A percentile compares a stretch with the other conserved stretches of the same genome.
These are phyloP conservation scores for Mycena epipterygia DNA, from an alignment of 768 basidiomycete genomes.

Conservation along the genomic window DNA sequence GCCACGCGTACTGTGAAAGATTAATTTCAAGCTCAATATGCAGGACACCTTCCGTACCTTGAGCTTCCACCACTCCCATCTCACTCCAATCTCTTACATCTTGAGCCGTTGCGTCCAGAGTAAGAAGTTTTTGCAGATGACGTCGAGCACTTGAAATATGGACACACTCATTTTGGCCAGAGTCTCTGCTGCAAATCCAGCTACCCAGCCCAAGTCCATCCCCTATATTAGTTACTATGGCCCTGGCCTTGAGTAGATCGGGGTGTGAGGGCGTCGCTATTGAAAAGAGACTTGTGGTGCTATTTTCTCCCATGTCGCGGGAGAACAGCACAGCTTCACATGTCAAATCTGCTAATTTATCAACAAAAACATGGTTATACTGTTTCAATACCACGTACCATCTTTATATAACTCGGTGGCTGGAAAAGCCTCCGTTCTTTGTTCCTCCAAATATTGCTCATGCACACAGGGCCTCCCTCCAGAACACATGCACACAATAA, in stretches of 20 bases:
- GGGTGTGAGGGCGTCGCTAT: neutral
- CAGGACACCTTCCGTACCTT: no score
- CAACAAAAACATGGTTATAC: neutral
- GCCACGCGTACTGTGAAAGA: no score
- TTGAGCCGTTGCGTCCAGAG: neutral
- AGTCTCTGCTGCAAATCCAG: neutral
- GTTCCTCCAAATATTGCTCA: neutral
- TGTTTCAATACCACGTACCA: neutral
- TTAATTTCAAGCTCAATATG: no score
- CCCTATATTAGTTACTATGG: neutral
- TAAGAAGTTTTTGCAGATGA: neutral
- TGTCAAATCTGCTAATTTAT: neutral
- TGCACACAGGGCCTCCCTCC: neutral
- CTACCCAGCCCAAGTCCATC: neutral
- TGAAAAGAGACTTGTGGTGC: neutral
- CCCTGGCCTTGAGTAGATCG: neutral
- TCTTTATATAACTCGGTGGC: neutral
- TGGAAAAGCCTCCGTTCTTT: neutral
- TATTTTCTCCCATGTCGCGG: neutral
- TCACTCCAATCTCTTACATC: neutral
- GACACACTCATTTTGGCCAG: neutral
- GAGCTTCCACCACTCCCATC: neutral
- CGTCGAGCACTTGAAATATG: neutral
- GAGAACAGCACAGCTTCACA: neutral
- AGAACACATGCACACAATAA: neutral